Percentiles rank a stretch among this genome's conserved stretches.
Evolutionary conservation across 129 eudicot genomes (phyloP).

Genomic region (Gnaphalium uliginosum): DNA sequence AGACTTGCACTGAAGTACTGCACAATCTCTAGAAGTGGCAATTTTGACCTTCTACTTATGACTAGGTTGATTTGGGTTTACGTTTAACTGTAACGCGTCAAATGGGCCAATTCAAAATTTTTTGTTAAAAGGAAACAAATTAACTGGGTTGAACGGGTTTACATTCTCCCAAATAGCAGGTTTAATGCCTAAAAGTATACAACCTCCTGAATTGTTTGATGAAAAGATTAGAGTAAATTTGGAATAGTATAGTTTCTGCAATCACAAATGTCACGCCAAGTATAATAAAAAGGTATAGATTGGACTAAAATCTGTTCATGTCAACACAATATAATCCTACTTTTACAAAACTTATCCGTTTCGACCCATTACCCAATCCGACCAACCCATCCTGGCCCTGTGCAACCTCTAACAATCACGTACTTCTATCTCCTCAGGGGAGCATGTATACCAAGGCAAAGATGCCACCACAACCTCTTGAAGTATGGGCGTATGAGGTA

Average conservation of each 20-base stretch:
- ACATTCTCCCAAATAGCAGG: background rate
- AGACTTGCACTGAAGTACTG: background rate
- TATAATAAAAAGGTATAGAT: no score
- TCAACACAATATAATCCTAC: no score
- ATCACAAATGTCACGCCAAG: background rate
- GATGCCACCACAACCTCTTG: slow-evolving; percentile 95
- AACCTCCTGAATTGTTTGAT: background rate
- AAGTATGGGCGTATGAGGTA: slow-evolving; percentile 94
- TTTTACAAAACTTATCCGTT: no score
- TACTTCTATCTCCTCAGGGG: slow-evolving; percentile 49
- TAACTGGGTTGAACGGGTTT: background rate
- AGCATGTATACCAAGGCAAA: slow-evolving; percentile 69
- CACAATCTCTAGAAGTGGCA: background rate
- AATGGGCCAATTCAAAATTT: background rate
- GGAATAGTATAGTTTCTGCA: background rate
- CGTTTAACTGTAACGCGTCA: background rate
- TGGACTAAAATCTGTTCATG: no score
- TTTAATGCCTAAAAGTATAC: background rate
- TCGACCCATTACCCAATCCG: background rate
- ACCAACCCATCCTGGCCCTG: no score
- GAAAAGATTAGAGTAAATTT: background rate
- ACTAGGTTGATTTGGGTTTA: background rate
- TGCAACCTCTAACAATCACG: background rate
- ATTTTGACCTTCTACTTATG: background rate
- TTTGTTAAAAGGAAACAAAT: background rate